Evolutionary conservation across 106 monocot genomes (phyloP), one percentile per base, ranked within the genome.

Genomic region (Allium sativum): DNA sequence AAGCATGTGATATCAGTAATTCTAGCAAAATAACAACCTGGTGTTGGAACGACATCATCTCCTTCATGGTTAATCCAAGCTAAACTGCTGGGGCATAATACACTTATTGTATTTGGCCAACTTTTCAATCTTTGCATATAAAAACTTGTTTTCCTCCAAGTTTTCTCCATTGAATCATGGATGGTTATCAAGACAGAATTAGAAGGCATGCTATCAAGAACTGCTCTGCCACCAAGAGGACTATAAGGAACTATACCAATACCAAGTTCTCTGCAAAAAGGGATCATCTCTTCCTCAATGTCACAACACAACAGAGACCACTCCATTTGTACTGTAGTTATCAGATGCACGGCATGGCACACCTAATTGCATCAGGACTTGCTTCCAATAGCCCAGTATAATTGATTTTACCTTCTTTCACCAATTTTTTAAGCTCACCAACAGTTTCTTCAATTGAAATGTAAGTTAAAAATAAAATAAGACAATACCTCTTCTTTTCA

Each of bases 281-380:
- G 84, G 17, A 92, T 65, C 22, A 79, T 70, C 44, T 74, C 74
- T 60, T 78, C 76, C 59, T 92, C 92, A 10, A 87, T 73, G 64
- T 92, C 92, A 5, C 92, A 81, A 58, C 86, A 79, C 87, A 83
- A 87, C 12, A 92, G 73, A 48, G 87, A 92, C 83, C 83, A 92
- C 53, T 92, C 92, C 55, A 92, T 84, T 65, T 92, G 92, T 61
- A 92, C 60, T 40, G 83, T 78, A 58, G 78, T 80, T 46, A 92
- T 72, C 8, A 87, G 87, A 76, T 92, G 87, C 70, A 92, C 84
- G 14, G 76, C 78, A 74, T 92, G 84, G 87, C 92, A 48, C 92
- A 66, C 47, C 81, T 76, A 51, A 92, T 87, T 0, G 92, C 87
- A 52, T 92, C 84, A 8, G 83, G 55, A 54, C 84, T 87, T 9